Conservation (phyloP, 768 basidiomycete genomes). For the Kwoniella europaea region DNA sequence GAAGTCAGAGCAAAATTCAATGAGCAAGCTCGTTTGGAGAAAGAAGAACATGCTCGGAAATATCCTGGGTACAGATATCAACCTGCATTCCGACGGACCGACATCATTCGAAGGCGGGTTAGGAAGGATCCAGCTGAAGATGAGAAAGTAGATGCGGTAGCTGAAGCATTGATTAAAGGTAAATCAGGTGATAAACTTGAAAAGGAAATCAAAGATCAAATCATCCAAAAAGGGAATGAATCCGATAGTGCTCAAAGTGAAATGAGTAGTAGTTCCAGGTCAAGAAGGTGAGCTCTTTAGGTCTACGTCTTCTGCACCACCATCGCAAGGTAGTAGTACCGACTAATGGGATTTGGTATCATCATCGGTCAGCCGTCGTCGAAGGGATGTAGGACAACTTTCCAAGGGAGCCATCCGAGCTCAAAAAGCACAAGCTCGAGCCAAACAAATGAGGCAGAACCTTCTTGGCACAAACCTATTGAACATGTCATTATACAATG, state of each 20-base stretch:
- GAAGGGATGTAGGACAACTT: conserved; percentile 52
- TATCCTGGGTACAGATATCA: conserved; percentile 58
- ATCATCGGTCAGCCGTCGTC: conserved; percentile 23
- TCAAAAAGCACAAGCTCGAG: conserved; percentile 49
- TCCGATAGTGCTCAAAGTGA: conserved; percentile 31
- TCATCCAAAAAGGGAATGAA: conserved; percentile 36
- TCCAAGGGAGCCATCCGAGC: conserved; percentile 58
- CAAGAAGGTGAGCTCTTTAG: conserved; percentile 35
- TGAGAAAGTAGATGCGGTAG: conserved; percentile 58
- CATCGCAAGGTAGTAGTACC: not conserved
- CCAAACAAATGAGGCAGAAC: conserved; percentile 52
- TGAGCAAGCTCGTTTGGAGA: conserved; percentile 54
- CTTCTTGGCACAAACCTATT: conserved; percentile 52
- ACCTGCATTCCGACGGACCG: conserved; percentile 53
- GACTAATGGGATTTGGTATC: not conserved
- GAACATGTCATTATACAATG: conserved; percentile 44
- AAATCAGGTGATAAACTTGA: conserved; percentile 52
- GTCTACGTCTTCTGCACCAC: not conserved
- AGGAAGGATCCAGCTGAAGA: conserved; percentile 57
- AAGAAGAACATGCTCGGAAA: conserved; percentile 58
- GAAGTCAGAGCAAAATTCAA: conserved; percentile 56
- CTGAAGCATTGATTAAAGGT: conserved; percentile 55
- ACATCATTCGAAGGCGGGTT: conserved; percentile 56
- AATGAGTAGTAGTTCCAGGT: conserved; percentile 14
- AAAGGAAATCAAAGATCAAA: conserved; percentile 53